Percentiles rank a stretch among this genome's conserved stretches.
These are phyloP conservation scores for Dactylellina drechsleri DNA, from an alignment of 2,329 filamentous ascomycete genomes.

Conservation along the genomic window DNA sequence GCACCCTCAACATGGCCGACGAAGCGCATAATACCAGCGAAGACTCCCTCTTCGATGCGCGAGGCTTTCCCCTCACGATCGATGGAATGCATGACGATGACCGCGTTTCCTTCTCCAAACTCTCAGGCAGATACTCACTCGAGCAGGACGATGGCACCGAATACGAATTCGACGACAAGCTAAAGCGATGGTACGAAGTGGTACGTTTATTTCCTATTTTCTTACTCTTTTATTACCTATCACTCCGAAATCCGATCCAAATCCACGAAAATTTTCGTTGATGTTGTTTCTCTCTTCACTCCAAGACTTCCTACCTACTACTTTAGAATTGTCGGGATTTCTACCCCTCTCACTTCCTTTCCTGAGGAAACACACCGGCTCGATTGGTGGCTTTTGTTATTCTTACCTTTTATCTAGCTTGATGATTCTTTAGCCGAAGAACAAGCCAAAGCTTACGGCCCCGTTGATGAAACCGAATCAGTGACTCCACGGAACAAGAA, in stretches of 20 bases:
- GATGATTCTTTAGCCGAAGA: constrained; percentile 71
- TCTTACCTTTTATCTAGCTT: constrained; percentile 63
- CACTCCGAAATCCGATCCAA: neutral
- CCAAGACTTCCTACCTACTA: constrained; percentile 25
- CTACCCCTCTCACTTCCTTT: constrained; percentile 19
- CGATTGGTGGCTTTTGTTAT: constrained; percentile 18
- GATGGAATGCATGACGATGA: constrained; percentile 79
- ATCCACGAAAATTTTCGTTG: constrained; percentile 53
- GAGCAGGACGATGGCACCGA: constrained; percentile 86
- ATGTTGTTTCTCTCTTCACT: constrained; percentile 28
- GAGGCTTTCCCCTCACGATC: constrained; percentile 69
- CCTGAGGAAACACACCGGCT: constrained; percentile 14
- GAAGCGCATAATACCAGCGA: constrained; percentile 9
- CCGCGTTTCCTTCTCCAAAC: constrained; percentile 85
- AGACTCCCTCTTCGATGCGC: constrained; percentile 44
- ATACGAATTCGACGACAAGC: constrained; percentile 79
- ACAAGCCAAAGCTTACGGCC: constrained; percentile 71
- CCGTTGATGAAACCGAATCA: constrained; percentile 67
- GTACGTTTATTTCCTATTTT: constrained; percentile 61
- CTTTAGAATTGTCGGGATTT: constrained; percentile 32
- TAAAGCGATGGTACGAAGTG: constrained; percentile 79
- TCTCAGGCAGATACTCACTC: constrained; percentile 82
- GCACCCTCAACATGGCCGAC: constrained; percentile 32
- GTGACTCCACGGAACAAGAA: constrained; percentile 67
- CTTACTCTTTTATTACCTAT: constrained; percentile 4